phyloP scores from a whole-genome alignment of 1,284 basidiomycete genomes.

The Ustilago curta region DNA sequence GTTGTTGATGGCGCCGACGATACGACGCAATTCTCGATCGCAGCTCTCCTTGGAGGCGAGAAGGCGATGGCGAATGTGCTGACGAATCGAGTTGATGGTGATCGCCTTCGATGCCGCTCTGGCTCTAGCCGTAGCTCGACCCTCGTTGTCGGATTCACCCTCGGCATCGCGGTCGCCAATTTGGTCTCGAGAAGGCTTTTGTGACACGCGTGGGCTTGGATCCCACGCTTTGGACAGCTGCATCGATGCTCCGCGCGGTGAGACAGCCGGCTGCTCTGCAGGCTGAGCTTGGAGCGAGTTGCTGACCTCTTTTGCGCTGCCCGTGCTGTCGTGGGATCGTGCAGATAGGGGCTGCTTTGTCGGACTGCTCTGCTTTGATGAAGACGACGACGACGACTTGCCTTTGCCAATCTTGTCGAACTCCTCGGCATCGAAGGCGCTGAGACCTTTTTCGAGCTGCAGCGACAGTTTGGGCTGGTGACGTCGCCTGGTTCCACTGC shows the following conservation, averaged over 20 bases:
- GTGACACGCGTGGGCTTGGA: slow-evolving; percentile 17
- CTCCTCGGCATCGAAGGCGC: slow-evolving; percentile 57
- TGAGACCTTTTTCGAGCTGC: slow-evolving; percentile 61
- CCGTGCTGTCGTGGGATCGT: slow-evolving; percentile 27
- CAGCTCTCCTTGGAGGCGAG: slow-evolving; percentile 93
- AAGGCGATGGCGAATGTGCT: slow-evolving; percentile 92
- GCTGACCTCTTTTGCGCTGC: slow-evolving; percentile 25
- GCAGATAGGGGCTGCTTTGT: slow-evolving; percentile 33
- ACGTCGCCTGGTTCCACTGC: slow-evolving; percentile 41
- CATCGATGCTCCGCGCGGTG: slow-evolving; percentile 30
- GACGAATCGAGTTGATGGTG: slow-evolving; percentile 78
- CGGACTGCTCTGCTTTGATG: slow-evolving; percentile 21
- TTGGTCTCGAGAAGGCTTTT: slow-evolving; percentile 15
- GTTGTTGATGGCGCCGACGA: slow-evolving; percentile 89
- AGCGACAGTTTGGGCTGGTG: slow-evolving; percentile 58
- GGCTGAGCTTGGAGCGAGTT: slow-evolving; percentile 25
- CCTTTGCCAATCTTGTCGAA: slow-evolving; percentile 53
- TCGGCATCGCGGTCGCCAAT: slow-evolving; percentile 16
- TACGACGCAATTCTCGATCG: slow-evolving; percentile 91
- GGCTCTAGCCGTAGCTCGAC: slow-evolving; percentile 25
- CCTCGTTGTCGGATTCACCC: slow-evolving; percentile 44
- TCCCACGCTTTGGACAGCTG: slow-evolving; percentile 37
- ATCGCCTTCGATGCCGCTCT: slow-evolving; percentile 53
- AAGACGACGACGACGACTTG: slow-evolving; percentile 30
- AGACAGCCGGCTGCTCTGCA: slow-evolving; percentile 11